Evolutionary conservation across 345 rosid genomes (phyloP).

Genomic region (Corchorus capsularis): DNA sequence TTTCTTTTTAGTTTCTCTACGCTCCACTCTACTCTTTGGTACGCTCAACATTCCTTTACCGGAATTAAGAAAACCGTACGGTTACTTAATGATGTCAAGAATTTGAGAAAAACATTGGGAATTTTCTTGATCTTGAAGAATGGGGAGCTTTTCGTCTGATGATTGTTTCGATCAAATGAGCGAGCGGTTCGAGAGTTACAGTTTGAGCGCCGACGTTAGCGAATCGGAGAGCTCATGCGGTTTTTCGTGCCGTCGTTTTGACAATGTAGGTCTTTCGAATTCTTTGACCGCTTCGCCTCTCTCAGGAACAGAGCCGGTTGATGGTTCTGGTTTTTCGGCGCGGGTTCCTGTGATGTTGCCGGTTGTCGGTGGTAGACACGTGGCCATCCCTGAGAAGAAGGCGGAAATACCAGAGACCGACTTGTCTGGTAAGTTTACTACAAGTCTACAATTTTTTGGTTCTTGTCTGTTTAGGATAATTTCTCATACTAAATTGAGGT

Average conservation of each 20-base stretch:
- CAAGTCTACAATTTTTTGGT: conserved; percentile 14
- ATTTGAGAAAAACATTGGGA: neutral
- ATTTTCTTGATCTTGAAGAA: conserved; percentile 26
- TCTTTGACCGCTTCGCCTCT: conserved; percentile 69
- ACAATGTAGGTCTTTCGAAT: conserved; percentile 61
- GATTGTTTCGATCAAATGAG: conserved; percentile 63
- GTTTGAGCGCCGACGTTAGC: conserved; percentile 92
- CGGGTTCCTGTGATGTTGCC: conserved; percentile 51
- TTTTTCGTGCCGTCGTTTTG: conserved; percentile 64
- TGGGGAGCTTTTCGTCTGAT: conserved; percentile 76
- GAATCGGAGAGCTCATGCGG: conserved; percentile 90
- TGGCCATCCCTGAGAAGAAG: conserved; percentile 55
- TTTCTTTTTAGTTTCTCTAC: conserved; percentile 12
- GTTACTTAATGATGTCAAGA: neutral
- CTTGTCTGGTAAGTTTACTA: conserved; percentile 53
- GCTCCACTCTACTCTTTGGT: neutral
- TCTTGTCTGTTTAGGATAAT: neutral
- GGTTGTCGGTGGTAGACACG: conserved; percentile 57
- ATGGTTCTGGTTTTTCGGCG: conserved; percentile 49
- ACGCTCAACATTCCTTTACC: neutral
- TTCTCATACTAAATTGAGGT: neutral
- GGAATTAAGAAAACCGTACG: neutral
- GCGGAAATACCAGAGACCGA: conserved; percentile 52
- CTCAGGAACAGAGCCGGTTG: conserved; percentile 19
- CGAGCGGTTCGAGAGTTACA: conserved; percentile 85